Conservation (phyloP, 1,284 basidiomycete species). For the Trichosporon coremiiforme region DNA sequence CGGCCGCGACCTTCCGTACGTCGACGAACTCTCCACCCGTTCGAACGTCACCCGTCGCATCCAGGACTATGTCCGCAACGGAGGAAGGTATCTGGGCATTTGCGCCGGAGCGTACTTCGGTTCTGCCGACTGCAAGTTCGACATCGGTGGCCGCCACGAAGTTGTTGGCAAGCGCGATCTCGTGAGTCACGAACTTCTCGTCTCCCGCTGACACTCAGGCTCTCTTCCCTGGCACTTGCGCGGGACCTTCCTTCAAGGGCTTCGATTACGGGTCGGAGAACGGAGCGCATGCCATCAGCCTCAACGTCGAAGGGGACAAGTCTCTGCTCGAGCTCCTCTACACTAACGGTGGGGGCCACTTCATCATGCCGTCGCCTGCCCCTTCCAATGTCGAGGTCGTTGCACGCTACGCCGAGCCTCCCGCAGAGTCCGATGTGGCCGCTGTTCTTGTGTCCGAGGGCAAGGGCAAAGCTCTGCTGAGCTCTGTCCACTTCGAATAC, state of each 20-base stretch:
- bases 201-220: conserved; percentile 40
- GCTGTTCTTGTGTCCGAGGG: conserved; percentile 62
- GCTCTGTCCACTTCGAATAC: conserved; percentile 68
- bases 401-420: conserved; percentile 54
- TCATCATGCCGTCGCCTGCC: conserved; percentile 52
- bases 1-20: conserved; percentile 62
- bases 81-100: conserved; percentile 71
- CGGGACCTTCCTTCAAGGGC: conserved; percentile 63
- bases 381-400: conserved; percentile 52
- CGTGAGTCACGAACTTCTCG: conserved; percentile 32
- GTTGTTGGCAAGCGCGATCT: conserved; percentile 62
- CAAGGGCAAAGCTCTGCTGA: conserved; percentile 64
- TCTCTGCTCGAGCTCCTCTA: conserved; percentile 56
- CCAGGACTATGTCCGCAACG: conserved; percentile 65
- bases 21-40: conserved; percentile 57
- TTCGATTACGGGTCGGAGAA: conserved; percentile 61
- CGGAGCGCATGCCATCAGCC: conserved; percentile 55
- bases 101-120: conserved; percentile 66
- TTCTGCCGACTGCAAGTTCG: conserved; percentile 59
- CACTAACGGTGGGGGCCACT: conserved; percentile 64
- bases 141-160: conserved; percentile 59
- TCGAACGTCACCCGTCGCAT: conserved; percentile 59
- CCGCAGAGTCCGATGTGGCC: conserved; percentile 55
- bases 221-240: conserved; percentile 64
- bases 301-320: conserved; percentile 42